Conservation (phyloP, 371 early-diverging fungal species). For the Lichtheimia corymbifera region DNA sequence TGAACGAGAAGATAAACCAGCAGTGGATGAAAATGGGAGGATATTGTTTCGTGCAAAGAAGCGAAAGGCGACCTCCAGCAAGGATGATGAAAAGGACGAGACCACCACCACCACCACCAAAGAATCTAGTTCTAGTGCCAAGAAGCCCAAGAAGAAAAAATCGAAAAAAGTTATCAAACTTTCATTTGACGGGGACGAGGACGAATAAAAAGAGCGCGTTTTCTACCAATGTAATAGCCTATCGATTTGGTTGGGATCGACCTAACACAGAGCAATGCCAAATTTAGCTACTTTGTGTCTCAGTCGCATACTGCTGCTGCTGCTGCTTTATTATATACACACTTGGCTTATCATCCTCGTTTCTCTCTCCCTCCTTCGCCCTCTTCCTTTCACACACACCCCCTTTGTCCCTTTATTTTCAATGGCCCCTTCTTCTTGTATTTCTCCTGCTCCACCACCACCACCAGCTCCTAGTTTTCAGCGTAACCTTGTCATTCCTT, state of each 20-base stretch:
- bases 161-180: constrained; percentile 27
- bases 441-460: constrained; percentile 2
- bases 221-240: too few relatives aligned
- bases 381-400: constrained; percentile 5
- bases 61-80: constrained; percentile 16
- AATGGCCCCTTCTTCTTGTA: neutral
- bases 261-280: too few relatives aligned
- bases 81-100: constrained; percentile 18
- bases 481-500: constrained; percentile 6
- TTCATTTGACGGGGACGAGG: constrained; percentile 37
- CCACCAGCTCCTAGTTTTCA: neutral
- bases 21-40: constrained; percentile 44
- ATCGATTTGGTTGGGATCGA: too few relatives aligned
- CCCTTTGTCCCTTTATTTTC: constrained; percentile 16
- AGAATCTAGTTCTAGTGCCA: constrained; percentile 17
- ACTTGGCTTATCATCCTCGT: neutral
- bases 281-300: too few relatives aligned
- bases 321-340: too few relatives aligned
- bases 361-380: neutral
- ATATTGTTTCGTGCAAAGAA: constrained; percentile 38
- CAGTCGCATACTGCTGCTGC: too few relatives aligned
- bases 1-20: constrained; percentile 26
- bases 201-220: too few relatives aligned
- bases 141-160: constrained; percentile 34
- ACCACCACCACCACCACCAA: too few relatives aligned